phyloP scores from a whole-genome alignment of 139 green algal species.

The Auxenochlorella pyrenoidosa region DNA sequence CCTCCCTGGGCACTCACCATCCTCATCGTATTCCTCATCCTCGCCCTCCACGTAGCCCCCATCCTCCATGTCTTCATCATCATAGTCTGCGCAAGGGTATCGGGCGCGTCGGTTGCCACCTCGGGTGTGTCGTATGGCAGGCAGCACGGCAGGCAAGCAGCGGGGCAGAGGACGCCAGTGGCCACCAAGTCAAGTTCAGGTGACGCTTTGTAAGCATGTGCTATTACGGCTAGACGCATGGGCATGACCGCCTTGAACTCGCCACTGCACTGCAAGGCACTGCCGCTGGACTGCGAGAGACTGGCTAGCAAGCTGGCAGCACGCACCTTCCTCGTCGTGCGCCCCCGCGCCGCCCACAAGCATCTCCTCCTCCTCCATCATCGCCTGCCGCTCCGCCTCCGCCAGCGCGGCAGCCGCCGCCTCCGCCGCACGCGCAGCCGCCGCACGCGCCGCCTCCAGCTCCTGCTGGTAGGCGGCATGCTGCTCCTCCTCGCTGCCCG shows the following conservation, averaged over 20 bases:
- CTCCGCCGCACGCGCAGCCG: background rate
- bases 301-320: no score
- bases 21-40: constrained; percentile 63
- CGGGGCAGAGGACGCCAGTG: no score
- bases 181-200: no score
- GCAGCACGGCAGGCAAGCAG: no score
- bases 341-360: background rate
- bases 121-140: no score
- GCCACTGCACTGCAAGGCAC: no score
- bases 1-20: constrained; percentile 44
- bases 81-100: background rate
- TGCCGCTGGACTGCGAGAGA: no score
- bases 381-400: background rate
- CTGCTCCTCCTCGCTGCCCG: background rate
- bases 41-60: constrained; percentile 62
- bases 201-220: no score
- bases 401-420: background rate
- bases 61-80: constrained; percentile 59
- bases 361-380: constrained; percentile 16
- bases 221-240: no score
- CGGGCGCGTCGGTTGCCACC: background rate
- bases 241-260: no score
- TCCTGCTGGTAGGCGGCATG: background rate
- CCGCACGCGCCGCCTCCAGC: background rate
- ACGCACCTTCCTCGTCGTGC: constrained; percentile 25